phyloP scores from a whole-genome alignment of 73 alveolate species.

The Breviolum minutum region DNA sequence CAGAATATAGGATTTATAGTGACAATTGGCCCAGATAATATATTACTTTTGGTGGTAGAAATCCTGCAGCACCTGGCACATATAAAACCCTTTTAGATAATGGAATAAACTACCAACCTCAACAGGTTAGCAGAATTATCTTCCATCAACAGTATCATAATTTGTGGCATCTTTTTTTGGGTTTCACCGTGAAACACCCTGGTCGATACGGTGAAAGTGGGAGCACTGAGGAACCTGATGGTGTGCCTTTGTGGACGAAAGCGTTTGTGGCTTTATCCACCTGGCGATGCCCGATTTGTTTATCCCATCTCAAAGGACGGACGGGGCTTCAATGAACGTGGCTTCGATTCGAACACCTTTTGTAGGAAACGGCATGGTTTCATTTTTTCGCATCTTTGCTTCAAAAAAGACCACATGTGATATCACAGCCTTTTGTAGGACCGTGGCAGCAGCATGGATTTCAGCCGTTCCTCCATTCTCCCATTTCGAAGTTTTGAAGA shows the following conservation, averaged over 20 bases:
- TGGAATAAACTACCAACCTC: no score
- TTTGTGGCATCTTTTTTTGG: no score
- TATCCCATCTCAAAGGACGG: conserved; percentile 86
- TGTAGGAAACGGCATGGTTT: background rate
- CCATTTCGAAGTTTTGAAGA: conserved; percentile 51
- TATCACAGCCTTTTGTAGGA: background rate
- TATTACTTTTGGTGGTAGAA: no score
- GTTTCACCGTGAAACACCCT: no score
- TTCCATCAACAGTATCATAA: no score
- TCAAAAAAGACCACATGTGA: background rate
- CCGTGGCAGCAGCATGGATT: conserved; percentile 79
- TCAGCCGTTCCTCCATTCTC: conserved; percentile 63
- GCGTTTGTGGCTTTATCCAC: conserved; percentile 89
- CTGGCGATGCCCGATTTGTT: conserved; percentile 78
- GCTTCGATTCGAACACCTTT: background rate
- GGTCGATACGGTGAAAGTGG: no score
- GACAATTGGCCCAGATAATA: no score
- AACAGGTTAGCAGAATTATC: no score
- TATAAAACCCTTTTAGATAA: no score
- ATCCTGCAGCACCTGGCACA: no score
- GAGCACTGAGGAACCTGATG: conserved; percentile 77
- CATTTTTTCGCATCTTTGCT: background rate
- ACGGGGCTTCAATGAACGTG: background rate
- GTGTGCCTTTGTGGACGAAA: conserved; percentile 71
- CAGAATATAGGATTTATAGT: no score